Evolutionary conservation across 2,329 filamentous ascomycete species (phyloP).

Genomic region (Fonsecaea pedrosoi): DNA sequence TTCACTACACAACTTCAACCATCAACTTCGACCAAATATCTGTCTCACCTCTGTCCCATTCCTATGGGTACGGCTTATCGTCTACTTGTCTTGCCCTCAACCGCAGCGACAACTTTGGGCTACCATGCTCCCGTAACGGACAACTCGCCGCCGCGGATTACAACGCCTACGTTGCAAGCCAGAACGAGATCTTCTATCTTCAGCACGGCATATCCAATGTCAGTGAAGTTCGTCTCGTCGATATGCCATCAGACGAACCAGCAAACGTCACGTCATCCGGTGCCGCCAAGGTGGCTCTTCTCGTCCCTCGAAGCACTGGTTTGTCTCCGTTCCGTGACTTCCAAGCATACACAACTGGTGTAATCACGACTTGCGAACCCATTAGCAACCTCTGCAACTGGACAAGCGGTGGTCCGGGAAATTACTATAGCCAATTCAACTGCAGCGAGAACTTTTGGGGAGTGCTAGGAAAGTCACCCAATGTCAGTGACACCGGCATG

Average conservation of each 20-base stretch:
- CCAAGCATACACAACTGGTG: slow-evolving; percentile 33
- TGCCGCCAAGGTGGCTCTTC: slow-evolving; percentile 28
- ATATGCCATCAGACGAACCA: slow-evolving; percentile 6
- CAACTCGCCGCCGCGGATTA: slow-evolving; percentile 15
- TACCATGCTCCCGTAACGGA: slow-evolving; percentile 36
- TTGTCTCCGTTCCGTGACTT: slow-evolving; percentile 31
- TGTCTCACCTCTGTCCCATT: slow-evolving; percentile 11
- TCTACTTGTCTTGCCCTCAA: slow-evolving; percentile 31
- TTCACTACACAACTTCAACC: slow-evolving; percentile 37
- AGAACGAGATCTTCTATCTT: slow-evolving; percentile 37
- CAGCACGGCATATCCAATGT: slow-evolving; percentile 30
- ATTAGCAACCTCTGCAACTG: slow-evolving; percentile 33
- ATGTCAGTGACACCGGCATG: slow-evolving; percentile 23
- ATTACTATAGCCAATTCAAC: slow-evolving; percentile 36
- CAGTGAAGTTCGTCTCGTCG: slow-evolving; percentile 31
- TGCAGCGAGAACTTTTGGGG: slow-evolving; percentile 38
- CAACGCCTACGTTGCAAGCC: slow-evolving; percentile 24
- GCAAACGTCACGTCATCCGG: slow-evolving; percentile 14
- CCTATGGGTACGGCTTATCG: slow-evolving; percentile 34
- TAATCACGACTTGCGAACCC: slow-evolving; percentile 35
- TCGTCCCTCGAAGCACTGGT: slow-evolving; percentile 29
- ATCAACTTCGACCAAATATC: slow-evolving; percentile 31
- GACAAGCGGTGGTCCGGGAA: slow-evolving; percentile 21
- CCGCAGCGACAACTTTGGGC: slow-evolving; percentile 35
- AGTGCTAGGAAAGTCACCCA: slow-evolving; percentile 33